Percentiles rank a stretch among this genome's conserved stretches.
Conservation (phyloP, 805 yeast genomes). For the Metschnikowia shivogae region DNA sequence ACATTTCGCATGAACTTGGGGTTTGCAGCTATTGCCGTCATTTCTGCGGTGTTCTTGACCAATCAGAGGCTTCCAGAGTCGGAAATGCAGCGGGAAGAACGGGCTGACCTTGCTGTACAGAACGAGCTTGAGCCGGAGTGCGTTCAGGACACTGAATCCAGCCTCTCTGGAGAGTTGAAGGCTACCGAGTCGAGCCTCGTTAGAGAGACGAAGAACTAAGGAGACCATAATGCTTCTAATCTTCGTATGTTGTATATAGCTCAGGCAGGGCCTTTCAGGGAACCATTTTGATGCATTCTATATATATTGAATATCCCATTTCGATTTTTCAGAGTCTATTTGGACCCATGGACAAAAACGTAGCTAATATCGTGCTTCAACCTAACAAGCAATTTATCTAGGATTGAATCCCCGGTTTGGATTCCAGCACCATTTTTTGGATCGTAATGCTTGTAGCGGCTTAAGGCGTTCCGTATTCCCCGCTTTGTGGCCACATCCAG, state of each 20-base stretch:
- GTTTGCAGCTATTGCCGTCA: conserved; percentile 26
- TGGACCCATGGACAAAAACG: conserved; percentile 10
- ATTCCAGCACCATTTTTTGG: conserved; percentile 28
- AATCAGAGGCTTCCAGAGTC: conserved; percentile 37
- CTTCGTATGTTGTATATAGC: no score
- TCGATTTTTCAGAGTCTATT: no score
- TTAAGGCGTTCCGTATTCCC: conserved; percentile 54
- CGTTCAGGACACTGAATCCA: neutral
- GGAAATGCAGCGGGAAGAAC: conserved; percentile 11
- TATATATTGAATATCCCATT: no score
- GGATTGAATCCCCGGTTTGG: conserved; percentile 14
- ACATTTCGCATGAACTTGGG: conserved; percentile 41
- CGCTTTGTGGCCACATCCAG: conserved; percentile 27
- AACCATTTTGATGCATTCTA: no score
- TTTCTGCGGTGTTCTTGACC: conserved; percentile 36
- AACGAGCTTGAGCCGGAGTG: neutral
- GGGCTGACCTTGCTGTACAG: conserved; percentile 1
- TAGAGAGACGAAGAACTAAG: no score
- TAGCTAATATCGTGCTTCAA: conserved; percentile 12
- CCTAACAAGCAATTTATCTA: conserved; percentile 9
- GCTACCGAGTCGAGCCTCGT: neutral
- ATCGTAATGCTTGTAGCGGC: conserved; percentile 60
- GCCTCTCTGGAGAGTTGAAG: neutral
- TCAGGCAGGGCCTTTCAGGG: no score
- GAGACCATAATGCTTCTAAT: no score